Conservation (phyloP, 1,284 basidiomycete genomes). For the Leccinum griseonigrum region DNA sequence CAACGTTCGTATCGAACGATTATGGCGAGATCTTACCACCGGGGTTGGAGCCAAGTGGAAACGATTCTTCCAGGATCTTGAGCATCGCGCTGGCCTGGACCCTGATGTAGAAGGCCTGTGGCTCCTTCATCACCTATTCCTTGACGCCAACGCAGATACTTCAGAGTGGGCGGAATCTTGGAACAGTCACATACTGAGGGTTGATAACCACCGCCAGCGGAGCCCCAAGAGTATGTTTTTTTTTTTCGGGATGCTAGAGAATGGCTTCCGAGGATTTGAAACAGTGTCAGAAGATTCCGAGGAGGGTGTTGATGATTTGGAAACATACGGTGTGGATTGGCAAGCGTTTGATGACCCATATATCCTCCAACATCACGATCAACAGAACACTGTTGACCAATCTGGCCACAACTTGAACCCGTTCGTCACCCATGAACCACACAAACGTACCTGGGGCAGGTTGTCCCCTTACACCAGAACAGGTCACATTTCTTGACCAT, state of each 20-base stretch:
- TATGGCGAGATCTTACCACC: not conserved
- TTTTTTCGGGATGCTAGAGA: not conserved
- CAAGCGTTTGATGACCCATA: not conserved
- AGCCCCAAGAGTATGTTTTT: not conserved
- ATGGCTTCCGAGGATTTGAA: not conserved
- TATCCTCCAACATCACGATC: not conserved
- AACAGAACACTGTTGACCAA: not conserved
- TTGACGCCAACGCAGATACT: not conserved
- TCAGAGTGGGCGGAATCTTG: not conserved
- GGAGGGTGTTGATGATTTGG: not conserved
- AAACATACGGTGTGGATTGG: not conserved
- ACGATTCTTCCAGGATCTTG: not conserved
- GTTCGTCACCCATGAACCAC: not conserved
- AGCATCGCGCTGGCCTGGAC: not conserved
- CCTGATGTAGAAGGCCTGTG: not conserved
- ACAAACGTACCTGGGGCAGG: not conserved
- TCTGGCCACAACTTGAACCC: not conserved
- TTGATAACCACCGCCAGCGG: not conserved
- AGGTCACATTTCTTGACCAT: not conserved
- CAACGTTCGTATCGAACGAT: not conserved
- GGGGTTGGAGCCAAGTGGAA: not conserved
- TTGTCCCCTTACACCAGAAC: not conserved
- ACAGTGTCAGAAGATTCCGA: not conserved
- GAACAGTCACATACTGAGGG: not conserved
- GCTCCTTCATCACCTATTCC: not conserved